phyloP scores from a whole-genome alignment of 208 protist genomes.

The Wallacemonas sp. region DNA sequence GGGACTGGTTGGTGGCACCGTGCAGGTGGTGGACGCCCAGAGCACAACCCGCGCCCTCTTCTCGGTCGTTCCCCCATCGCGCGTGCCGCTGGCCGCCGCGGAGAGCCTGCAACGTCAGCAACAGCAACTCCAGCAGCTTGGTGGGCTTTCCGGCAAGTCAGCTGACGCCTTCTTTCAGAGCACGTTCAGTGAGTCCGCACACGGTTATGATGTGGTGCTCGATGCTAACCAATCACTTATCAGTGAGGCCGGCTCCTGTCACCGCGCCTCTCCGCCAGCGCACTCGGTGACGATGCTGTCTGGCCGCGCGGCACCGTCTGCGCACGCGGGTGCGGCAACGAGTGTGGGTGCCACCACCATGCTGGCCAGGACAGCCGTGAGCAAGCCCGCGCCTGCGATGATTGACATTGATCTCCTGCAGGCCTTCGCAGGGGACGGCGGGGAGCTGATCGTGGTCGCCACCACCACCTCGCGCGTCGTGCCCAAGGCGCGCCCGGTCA shows the following conservation, averaged over 20 bases:
- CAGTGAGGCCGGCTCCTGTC: neutral
- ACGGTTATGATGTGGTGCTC: neutral
- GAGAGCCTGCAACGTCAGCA: neutral
- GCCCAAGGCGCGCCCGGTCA: neutral
- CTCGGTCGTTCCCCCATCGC: neutral
- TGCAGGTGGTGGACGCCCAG: constrained; percentile 13
- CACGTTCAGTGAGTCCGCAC: too few relatives aligned
- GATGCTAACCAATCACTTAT: neutral
- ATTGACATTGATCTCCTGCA: neutral
- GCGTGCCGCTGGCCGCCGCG: neutral
- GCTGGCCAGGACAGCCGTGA: too few relatives aligned
- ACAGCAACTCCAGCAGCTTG: too few relatives aligned
- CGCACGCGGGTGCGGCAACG: neutral
- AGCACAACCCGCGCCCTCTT: constrained; percentile 3
- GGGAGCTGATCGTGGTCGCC: constrained; percentile 1
- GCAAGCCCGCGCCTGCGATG: neutral
- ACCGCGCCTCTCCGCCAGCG: too few relatives aligned
- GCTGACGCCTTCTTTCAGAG: neutral
- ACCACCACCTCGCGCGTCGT: neutral
- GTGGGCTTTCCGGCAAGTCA: too few relatives aligned
- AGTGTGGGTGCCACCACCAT: neutral
- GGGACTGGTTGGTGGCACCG: neutral
- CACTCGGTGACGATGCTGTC: too few relatives aligned
- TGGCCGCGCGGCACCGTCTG: neutral
- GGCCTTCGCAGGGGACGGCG: neutral